Percentiles rank a stretch among this genome's conserved stretches.
Evolutionary conservation across 2,329 filamentous ascomycete species (phyloP).

Genomic region (Ascochyta fabae): DNA sequence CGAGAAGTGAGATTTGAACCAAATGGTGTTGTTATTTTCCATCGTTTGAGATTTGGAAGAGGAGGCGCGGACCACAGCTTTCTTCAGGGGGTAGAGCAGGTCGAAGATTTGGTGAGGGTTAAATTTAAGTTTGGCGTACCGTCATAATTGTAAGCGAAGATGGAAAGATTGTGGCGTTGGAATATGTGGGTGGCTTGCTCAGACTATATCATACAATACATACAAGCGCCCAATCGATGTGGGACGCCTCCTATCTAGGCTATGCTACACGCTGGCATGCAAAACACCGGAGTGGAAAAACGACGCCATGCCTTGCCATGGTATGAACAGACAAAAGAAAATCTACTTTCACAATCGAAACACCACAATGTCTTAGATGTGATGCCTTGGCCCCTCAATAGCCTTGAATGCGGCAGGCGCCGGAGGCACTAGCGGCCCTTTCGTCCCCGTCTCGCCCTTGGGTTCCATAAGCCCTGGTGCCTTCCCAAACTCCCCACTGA

Average conservation of each 20-base stretch:
- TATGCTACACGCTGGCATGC: conserved; percentile 1
- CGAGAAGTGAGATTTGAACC: neutral
- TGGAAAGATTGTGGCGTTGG: too few species aligned
- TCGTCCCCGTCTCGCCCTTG: conserved; percentile 39
- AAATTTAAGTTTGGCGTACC: neutral
- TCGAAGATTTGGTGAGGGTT: neutral
- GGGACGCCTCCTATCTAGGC: neutral
- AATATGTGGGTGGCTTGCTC: neutral
- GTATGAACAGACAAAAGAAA: too few species aligned
- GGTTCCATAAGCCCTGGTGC: conserved; percentile 45
- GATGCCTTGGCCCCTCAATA: conserved; percentile 13
- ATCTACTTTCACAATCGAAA: too few species aligned
- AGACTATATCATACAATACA: conserved; percentile 10
- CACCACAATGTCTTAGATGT: neutral
- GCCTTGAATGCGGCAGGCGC: conserved; percentile 33
- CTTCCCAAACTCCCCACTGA: conserved; percentile 56
- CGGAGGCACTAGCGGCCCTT: conserved; percentile 45
- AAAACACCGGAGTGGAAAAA: neutral
- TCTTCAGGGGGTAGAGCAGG: neutral
- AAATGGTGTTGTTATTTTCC: neutral
- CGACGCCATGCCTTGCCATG: too few species aligned
- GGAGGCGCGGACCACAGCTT: neutral
- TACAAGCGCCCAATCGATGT: neutral
- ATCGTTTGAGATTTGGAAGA: neutral
- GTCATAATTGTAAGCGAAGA: neutral